Conservation (phyloP, 2,329 filamentous ascomycete genomes). For the Diaporthe caulivora region DNA sequence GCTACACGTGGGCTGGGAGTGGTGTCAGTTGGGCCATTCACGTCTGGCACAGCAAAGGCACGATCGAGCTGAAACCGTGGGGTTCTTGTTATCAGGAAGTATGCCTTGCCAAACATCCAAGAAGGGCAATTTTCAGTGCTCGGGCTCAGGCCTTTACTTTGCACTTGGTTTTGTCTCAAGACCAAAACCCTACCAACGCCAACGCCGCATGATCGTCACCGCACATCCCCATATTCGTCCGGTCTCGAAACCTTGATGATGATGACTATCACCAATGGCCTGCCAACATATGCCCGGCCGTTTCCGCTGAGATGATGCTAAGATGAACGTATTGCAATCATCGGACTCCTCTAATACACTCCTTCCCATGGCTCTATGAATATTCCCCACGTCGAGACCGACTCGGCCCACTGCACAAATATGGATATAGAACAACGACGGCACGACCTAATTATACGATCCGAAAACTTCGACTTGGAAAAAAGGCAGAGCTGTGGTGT, state of each 20-base stretch:
- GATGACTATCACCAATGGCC: conserved; percentile 15
- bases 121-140: conserved; percentile 21
- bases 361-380: background rate
- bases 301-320: conserved; percentile 29
- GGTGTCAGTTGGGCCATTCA: background rate
- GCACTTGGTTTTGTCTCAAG: background rate
- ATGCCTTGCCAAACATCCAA: conserved; percentile 21
- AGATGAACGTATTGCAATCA: conserved; percentile 7
- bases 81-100: conserved; percentile 5
- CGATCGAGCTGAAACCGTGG: conserved; percentile 11
- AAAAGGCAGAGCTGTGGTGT: background rate
- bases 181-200: background rate
- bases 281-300: conserved; percentile 14
- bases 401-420: background rate
- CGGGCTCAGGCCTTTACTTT: conserved; percentile 4
- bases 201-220: conserved; percentile 18
- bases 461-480: background rate
- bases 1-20: conserved; percentile 1
- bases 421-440: conserved; percentile 11
- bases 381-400: conserved; percentile 15
- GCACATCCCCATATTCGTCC: conserved; percentile 28
- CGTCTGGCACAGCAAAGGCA: background rate
- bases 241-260: conserved; percentile 6
- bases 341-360: conserved; percentile 13
- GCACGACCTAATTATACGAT: background rate